Conservation (phyloP, 495 filamentous ascomycete species). For the Xylaria grammica region DNA sequence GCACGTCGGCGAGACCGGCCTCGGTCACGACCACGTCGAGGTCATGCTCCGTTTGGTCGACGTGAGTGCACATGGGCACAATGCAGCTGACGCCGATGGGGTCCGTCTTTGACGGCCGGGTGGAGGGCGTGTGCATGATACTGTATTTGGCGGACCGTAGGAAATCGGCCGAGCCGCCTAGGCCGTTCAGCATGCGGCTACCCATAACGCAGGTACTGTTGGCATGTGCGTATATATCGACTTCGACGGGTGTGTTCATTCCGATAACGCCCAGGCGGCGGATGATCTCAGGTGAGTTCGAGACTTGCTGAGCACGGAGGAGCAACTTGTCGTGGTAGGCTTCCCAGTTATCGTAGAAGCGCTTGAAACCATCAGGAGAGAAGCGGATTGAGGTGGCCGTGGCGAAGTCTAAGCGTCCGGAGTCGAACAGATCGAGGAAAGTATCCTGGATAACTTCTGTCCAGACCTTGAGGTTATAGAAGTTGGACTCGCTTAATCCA, state of each 20-base stretch:
- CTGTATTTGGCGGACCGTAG: slow-evolving; percentile 81
- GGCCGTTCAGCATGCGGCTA: slow-evolving; percentile 88
- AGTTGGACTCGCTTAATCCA: slow-evolving; percentile 81
- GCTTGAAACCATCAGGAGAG: slow-evolving; percentile 88
- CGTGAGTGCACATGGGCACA: slow-evolving; percentile 90
- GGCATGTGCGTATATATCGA: slow-evolving; percentile 93
- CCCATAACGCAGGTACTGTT: slow-evolving; percentile 94
- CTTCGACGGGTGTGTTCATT: slow-evolving; percentile 95
- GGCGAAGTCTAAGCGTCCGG: slow-evolving; percentile 86
- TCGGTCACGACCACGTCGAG: slow-evolving; percentile 89
- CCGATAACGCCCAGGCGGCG: slow-evolving; percentile 85
- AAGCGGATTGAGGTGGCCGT: slow-evolving; percentile 92
- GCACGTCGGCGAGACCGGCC: slow-evolving; percentile 84
- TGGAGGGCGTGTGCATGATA: slow-evolving; percentile 92
- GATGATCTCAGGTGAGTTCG: slow-evolving; percentile 95
- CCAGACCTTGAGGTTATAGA: slow-evolving; percentile 89
- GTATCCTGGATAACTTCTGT: slow-evolving; percentile 93
- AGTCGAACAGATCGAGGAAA: slow-evolving; percentile 94
- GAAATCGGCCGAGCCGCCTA: slow-evolving; percentile 90
- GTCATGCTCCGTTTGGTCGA: slow-evolving; percentile 93
- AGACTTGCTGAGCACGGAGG: slow-evolving; percentile 84
- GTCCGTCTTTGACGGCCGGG: slow-evolving; percentile 81
- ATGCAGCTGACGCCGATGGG: slow-evolving; percentile 85
- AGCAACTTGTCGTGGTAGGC: slow-evolving; percentile 82
- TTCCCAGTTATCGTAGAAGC: slow-evolving; percentile 89